These are phyloP conservation scores for Metschnikowia rubicola DNA, from an alignment of 805 yeast species.

Conservation along the genomic window DNA sequence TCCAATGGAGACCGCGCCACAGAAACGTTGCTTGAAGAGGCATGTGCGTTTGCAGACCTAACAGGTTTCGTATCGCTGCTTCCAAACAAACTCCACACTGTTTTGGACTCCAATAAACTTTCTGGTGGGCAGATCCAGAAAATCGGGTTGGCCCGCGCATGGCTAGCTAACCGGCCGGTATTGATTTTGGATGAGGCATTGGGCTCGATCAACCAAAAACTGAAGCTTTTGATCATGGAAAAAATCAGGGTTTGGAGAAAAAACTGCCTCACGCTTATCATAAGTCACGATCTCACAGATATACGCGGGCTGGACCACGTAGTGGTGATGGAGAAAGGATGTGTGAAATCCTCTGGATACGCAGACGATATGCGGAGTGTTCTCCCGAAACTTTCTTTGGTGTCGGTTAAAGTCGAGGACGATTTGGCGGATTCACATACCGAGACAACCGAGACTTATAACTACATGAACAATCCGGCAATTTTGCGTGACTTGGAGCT, in stretches of 20 bases:
- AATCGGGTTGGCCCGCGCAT: conserved; percentile 81
- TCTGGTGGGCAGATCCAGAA: conserved; percentile 94
- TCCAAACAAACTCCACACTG: conserved; percentile 55
- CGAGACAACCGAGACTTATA: conserved; percentile 2
- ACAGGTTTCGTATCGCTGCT: conserved; percentile 45
- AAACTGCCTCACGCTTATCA: conserved; percentile 70
- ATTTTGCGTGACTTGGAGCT: conserved; percentile 23
- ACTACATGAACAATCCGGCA: conserved; percentile 22
- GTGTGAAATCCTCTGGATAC: conserved; percentile 3
- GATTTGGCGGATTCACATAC: not conserved
- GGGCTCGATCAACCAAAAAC: conserved; percentile 68
- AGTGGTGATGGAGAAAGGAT: conserved; percentile 57
- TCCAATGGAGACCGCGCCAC: not conserved
- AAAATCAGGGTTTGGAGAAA: conserved; percentile 57
- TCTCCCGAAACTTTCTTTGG: not conserved
- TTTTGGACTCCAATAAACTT: conserved; percentile 43
- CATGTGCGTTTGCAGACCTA: conserved; percentile 46
- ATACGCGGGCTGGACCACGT: conserved; percentile 58
- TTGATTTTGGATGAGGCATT: conserved; percentile 82
- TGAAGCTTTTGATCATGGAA: conserved; percentile 44
- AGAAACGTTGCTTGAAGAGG: conserved; percentile 5
- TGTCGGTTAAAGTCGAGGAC: not conserved
- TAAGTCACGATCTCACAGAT: conserved; percentile 72
- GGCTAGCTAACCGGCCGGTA: conserved; percentile 66
- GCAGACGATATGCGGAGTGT: conserved; percentile 2